Percentiles rank a stretch among this genome's conserved stretches.
Evolutionary conservation across 306 rosid species (phyloP).

Genomic region (Lathyrus sativus): DNA sequence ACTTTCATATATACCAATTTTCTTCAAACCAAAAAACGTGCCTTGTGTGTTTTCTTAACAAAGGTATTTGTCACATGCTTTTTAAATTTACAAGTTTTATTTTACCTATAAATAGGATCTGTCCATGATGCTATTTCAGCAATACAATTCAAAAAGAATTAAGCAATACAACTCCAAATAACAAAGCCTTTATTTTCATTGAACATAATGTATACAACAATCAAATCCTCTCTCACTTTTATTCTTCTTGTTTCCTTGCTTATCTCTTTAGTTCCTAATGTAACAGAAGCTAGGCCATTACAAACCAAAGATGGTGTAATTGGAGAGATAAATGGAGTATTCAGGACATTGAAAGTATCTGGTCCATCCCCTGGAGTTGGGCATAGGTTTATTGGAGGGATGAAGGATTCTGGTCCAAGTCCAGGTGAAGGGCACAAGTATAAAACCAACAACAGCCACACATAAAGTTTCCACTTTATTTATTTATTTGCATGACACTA

Average conservation of each 20-base stretch:
- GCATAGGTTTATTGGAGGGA: constrained; percentile 34
- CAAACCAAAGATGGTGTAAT: not conserved
- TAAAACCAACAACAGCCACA: not conserved
- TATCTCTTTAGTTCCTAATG: not conserved
- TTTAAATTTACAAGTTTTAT: not conserved
- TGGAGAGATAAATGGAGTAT: constrained; percentile 20
- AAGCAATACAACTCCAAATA: no score
- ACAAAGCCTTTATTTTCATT: constrained; percentile 5
- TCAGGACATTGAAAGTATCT: constrained; percentile 34
- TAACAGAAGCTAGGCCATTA: constrained; percentile 45
- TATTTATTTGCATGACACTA: not conserved
- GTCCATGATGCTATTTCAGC: constrained; percentile 35
- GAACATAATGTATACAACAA: constrained; percentile 47
- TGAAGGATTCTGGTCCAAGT: constrained; percentile 20
- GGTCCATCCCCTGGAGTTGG: constrained; percentile 53
- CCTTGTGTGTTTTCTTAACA: constrained; percentile 33
- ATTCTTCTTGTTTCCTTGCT: constrained; percentile 32
- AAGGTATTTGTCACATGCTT: constrained; percentile 25
- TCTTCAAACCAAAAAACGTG: constrained; percentile 31
- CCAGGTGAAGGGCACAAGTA: constrained; percentile 48
- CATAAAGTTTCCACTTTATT: not conserved
- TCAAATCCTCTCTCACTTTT: constrained; percentile 41
- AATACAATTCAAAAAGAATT: not conserved
- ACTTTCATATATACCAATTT: constrained; percentile 27
- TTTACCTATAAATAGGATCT: constrained; percentile 50